Evolutionary conservation across 129 eudicot species (phyloP), one percentile per base, ranked within the genome.

Genomic region (Saussurea involucrata): DNA sequence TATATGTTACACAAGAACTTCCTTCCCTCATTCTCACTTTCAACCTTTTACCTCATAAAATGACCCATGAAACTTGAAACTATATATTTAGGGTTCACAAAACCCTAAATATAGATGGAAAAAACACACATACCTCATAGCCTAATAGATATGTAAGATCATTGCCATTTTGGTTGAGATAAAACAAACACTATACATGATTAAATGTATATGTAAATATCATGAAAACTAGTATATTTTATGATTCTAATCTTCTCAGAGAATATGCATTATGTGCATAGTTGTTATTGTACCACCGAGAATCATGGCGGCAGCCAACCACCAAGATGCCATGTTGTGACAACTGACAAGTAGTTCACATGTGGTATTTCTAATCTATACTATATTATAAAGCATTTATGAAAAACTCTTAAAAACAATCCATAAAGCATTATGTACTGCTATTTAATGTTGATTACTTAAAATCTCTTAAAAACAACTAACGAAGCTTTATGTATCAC

Each of bases 311-410:
- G 20, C 11, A 46, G 58, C 6, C 58, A 46, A 17, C 58, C 58
- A 46, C 58, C 58, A 46, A 46, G 58, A 46, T 46, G 58, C 6
- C 58, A 17, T 15, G 58, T 46, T 46, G 7, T 13, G 11, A 55
- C 60, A 33, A 33, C 2, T 21, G 18, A 55, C 60, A 33, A 33
- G 5, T 57, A 1, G 18, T 53, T 57, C 60, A 57, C n/a, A 15
- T 22, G 71, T 69, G 21, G 12, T 36, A 28, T 28, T 76, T 76
- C 67, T 49, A 66, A 27, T n/a, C n/a, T n/a, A n/a, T n/a, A n/a
- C n/a, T n/a, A n/a, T n/a, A n/a, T n/a, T n/a, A n/a, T n/a, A n/a
- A n/a, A n/a, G n/a, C n/a, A n/a, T n/a, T n/a, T n/a, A n/a, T n/a
- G n/a, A n/a, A n/a, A n/a, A n/a, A n/a, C n/a, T n/a, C n/a, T n/a